phyloP scores from a whole-genome alignment of 352 stramenopile species.

The Pythium dissotocum region DNA sequence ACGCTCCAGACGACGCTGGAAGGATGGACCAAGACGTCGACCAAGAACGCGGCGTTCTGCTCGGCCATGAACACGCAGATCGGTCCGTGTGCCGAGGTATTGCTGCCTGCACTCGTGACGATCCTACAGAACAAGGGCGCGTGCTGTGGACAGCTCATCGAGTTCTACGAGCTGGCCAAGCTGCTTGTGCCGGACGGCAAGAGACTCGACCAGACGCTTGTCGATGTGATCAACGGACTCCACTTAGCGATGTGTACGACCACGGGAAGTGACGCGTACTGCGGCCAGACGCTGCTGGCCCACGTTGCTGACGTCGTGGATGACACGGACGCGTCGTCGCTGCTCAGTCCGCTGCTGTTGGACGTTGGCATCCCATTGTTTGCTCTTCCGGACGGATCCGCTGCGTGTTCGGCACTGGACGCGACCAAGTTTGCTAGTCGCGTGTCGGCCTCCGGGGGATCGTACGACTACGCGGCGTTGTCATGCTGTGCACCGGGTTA shows the following conservation, averaged over 20 bases:
- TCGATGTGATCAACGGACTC: slow-evolving; percentile 52
- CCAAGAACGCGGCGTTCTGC: slow-evolving; percentile 50
- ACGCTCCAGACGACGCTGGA: slow-evolving; percentile 35
- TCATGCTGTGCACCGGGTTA: slow-evolving; percentile 50
- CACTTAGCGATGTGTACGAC: slow-evolving; percentile 56
- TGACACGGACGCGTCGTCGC: slow-evolving; percentile 31
- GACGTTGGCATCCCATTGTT: slow-evolving; percentile 51
- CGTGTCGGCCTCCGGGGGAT: slow-evolving; percentile 26
- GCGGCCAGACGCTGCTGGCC: slow-evolving; percentile 43
- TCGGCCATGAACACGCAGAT: slow-evolving; percentile 55
- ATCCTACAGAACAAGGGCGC: slow-evolving; percentile 46
- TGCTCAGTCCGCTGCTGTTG: slow-evolving; percentile 47
- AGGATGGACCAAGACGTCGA: slow-evolving; percentile 42
- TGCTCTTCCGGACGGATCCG: slow-evolving; percentile 36
- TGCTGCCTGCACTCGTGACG: slow-evolving; percentile 44
- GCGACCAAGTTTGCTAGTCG: slow-evolving; percentile 39
- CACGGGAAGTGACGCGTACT: slow-evolving; percentile 24
- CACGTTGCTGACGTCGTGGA: slow-evolving; percentile 38
- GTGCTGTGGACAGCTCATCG: slow-evolving; percentile 49
- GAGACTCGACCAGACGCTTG: slow-evolving; percentile 42
- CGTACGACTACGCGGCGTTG: slow-evolving; percentile 43
- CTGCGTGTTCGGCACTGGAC: slow-evolving; percentile 47
- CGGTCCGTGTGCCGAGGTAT: slow-evolving; percentile 41
- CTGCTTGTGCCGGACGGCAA: slow-evolving; percentile 50
- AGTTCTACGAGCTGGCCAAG: slow-evolving; percentile 49